phyloP scores from a whole-genome alignment of 768 basidiomycete species.

The Baorangia bicolor region DNA sequence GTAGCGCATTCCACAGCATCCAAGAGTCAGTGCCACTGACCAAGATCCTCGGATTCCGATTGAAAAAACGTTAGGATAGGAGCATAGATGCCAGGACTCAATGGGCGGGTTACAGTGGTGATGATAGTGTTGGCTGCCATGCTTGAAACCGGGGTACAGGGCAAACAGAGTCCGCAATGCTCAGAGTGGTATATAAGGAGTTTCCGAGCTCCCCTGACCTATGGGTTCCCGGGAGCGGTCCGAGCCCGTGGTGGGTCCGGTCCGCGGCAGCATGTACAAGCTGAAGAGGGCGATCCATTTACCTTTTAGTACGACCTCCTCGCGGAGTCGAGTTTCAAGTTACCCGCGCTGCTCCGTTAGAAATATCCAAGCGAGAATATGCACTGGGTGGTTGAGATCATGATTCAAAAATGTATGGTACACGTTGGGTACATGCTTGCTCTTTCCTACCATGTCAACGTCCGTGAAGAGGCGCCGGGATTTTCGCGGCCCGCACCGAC shows the following conservation, averaged over 20 bases:
- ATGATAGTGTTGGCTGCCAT: slow-evolving; percentile 40
- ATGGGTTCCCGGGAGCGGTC: slow-evolving; percentile 4
- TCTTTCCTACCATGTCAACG: no score
- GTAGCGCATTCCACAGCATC: slow-evolving; percentile 1
- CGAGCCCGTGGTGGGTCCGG: slow-evolving; percentile 5
- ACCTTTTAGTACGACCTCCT: neutral
- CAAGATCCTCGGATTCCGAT: slow-evolving; percentile 74
- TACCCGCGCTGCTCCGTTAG: neutral
- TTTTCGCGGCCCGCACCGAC: neutral
- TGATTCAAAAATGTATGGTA: neutral
- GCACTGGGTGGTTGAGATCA: neutral
- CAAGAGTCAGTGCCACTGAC: slow-evolving; percentile 44
- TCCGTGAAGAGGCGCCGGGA: neutral
- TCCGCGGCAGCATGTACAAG: neutral
- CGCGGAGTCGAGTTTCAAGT: neutral
- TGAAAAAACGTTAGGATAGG: slow-evolving; percentile 88
- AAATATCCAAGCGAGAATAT: neutral
- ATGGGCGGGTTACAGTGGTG: slow-evolving; percentile 43
- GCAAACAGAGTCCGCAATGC: neutral
- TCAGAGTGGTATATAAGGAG: slow-evolving; percentile 11
- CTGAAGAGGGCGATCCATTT: neutral
- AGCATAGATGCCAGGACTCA: slow-evolving; percentile 77
- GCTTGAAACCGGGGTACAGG: slow-evolving; percentile 1
- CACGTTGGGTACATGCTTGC: no score
- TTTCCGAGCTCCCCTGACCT: neutral